Conservation (phyloP, 2,329 filamentous ascomycete genomes). For the Penicillium sp. region DNA sequence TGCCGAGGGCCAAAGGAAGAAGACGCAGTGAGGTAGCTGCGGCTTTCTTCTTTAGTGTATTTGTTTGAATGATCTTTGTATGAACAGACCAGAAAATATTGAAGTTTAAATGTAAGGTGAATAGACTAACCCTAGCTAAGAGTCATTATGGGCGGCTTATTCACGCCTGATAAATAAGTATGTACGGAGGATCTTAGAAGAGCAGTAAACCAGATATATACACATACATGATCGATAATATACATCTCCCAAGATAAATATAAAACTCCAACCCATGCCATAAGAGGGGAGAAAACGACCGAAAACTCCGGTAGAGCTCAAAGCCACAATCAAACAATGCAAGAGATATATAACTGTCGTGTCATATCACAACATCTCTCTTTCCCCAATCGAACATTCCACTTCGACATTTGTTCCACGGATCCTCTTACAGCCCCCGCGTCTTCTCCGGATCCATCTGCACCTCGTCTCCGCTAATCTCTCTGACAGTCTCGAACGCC, state of each 20-base stretch:
- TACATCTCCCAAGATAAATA: conserved; percentile 2
- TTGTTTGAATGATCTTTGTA: conserved; percentile 27
- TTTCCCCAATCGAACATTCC: neutral
- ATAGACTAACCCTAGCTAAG: neutral
- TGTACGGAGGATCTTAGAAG: neutral
- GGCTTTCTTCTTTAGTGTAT: conserved; percentile 23
- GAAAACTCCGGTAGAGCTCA: neutral
- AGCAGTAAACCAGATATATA: conserved; percentile 2
- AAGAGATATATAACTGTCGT: neutral
- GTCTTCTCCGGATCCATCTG: conserved; percentile 55
- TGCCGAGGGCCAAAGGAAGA: conserved; percentile 47
- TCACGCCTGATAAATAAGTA: neutral
- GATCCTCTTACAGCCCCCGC: conserved; percentile 43
- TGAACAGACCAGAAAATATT: conserved; percentile 12
- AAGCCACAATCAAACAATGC: neutral
- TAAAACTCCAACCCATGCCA: conserved; percentile 28
- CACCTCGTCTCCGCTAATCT: conserved; percentile 70
- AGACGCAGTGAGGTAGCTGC: conserved; percentile 47
- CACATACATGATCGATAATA: conserved; percentile 1
- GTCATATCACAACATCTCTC: neutral
- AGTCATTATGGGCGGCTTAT: neutral
- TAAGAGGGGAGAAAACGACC: conserved; percentile 7
- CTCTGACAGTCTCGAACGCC: conserved; percentile 69
- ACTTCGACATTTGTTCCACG: neutral
- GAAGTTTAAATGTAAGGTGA: neutral